Evolutionary conservation across 495 filamentous ascomycete species (phyloP), one percentile per base, ranked within the genome.

Genomic region (Barbatosphaeria neglecta): DNA sequence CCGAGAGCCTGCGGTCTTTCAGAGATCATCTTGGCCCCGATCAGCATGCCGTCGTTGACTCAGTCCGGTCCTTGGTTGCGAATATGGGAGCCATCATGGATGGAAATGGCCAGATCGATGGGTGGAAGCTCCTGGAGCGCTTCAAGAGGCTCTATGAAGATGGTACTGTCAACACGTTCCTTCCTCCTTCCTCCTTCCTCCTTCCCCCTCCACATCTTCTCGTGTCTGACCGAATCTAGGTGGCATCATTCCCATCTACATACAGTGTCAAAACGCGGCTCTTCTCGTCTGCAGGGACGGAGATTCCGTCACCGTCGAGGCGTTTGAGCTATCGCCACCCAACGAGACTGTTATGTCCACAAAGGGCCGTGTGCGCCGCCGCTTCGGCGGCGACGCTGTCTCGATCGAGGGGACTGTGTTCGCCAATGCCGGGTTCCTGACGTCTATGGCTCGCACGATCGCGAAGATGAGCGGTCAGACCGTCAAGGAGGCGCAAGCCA

Each of bases 211-310:
- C 1, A 13, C 37, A 41, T 54, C 24, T 37, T 37, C 38, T 38
- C 42, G 19, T n/a, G 4, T 27, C 35, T 47, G 41, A 48, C 6
- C 43, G 45, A 1, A 37, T 31, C 7, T 40, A 44, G 20, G 51
- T 46, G 57, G 52, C 24, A 4, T 56, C 40, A 11, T 74, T 22
- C 52, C 62, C 0, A 50, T 79, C 11, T 57, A 81, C 44, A 61
- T 84, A 24, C 52, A 55, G n/a, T 61, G 55, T 13, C 81, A 84
- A 52, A 86, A 86, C 55, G 76, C 77, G 0, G 81, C 63, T 0
- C 45, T 84, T 0, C 50, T 83, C 8, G 55, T 83, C 37, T 65
- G 61, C 2, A 59, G 50, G 31, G 31, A 42, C 0, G 37, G 51
- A 0, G 27, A 61, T n/a, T 31, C 47, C 5, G 59, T 76, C 31